Conservation (phyloP, 2,329 filamentous ascomycete species). For the Colletotrichum sp. region DNA sequence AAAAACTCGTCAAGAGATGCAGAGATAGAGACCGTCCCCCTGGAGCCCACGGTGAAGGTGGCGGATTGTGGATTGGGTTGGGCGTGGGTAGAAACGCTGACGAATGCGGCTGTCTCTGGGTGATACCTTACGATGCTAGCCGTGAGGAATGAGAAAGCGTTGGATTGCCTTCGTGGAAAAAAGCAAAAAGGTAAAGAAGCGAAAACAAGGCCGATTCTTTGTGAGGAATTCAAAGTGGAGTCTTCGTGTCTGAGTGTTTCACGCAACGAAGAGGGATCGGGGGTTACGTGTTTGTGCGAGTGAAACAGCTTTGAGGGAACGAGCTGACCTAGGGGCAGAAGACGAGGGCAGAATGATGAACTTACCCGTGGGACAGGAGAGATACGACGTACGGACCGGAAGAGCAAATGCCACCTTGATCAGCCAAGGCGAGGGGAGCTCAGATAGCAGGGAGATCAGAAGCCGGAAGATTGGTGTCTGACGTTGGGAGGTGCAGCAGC, state of each 20-base stretch:
- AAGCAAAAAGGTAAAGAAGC: background rate
- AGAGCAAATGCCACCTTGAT: background rate
- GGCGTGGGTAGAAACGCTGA: background rate
- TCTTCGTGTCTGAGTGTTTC: conserved; percentile 9
- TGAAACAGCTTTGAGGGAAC: conserved; percentile 8
- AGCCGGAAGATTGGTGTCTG: background rate
- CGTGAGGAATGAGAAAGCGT: background rate
- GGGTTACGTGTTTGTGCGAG: background rate
- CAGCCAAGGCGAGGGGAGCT: background rate
- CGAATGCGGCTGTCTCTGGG: conserved; percentile 13
- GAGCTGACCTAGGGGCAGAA: background rate
- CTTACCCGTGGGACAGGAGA: background rate
- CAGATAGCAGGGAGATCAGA: conserved; percentile 9
- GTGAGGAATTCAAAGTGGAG: conserved; percentile 10
- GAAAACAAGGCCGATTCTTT: background rate
- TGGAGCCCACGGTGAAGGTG: background rate
- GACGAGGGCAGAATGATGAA: background rate
- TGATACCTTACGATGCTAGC: conserved; percentile 9
- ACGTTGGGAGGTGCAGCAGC: conserved; percentile 5
- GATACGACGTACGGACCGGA: background rate
- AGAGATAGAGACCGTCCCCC: conserved; percentile 3
- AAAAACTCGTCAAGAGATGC: background rate
- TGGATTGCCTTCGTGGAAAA: background rate
- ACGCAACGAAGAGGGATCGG: conserved; percentile 11
- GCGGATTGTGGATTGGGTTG: background rate